Evolutionary conservation across 2,329 filamentous ascomycete species (phyloP).

Genomic region (Aspergillus sp.): DNA sequence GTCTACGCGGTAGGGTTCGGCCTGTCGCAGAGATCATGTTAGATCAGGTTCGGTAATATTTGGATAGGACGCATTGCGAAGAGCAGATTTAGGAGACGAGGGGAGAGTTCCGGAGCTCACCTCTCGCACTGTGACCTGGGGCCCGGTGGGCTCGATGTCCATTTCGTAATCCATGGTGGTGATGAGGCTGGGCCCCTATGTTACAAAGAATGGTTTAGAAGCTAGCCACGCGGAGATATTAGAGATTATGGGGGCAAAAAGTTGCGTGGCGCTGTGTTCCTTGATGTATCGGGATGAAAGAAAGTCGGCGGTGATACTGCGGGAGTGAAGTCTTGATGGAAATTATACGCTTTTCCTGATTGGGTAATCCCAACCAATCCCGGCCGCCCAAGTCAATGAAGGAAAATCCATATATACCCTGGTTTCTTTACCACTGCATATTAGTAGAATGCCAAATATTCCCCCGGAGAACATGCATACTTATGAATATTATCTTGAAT

Average conservation of each 20-base stretch:
- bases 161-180: constrained; percentile 46
- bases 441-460: not conserved
- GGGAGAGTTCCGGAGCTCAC: constrained; percentile 24
- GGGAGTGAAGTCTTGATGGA: constrained; percentile 6
- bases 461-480: not conserved
- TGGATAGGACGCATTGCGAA: not conserved
- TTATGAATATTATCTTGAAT: not conserved
- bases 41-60: not conserved
- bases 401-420: too few species aligned
- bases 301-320: constrained; percentile 5
- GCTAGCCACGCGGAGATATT: not conserved
- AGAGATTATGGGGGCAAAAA: not conserved
- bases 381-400: not conserved
- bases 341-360: constrained; percentile 24
- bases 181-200: constrained; percentile 18
- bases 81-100: not conserved
- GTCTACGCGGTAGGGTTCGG: constrained; percentile 77
- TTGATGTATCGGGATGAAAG: not conserved
- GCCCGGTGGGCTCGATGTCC: constrained; percentile 49
- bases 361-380: constrained; percentile 10
- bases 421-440: not conserved
- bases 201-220: not conserved
- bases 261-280: not conserved
- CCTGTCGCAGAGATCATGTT: constrained; percentile 42
- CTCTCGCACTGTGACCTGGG: constrained; percentile 50